Conservation (phyloP, 2,329 filamentous ascomycete genomes). For the Xylaria sp. region DNA sequence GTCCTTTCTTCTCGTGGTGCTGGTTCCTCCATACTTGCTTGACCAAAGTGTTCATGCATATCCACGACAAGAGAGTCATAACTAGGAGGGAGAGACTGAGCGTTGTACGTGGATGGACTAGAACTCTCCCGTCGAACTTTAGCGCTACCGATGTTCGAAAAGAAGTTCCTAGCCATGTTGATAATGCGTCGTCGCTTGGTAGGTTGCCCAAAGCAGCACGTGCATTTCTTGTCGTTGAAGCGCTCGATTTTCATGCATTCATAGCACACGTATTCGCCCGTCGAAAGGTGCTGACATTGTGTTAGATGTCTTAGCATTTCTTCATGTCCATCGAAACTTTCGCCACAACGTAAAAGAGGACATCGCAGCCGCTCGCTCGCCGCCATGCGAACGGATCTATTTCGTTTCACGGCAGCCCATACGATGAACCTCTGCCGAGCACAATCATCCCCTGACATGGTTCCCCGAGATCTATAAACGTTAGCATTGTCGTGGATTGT, state of each 20-base stretch:
- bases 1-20: slow-evolving; percentile 28
- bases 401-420: slow-evolving; percentile 66
- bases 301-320: slow-evolving; percentile 64
- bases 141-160: slow-evolving; percentile 60
- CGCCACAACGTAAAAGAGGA: slow-evolving; percentile 62
- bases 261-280: slow-evolving; percentile 67
- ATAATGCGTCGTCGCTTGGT: slow-evolving; percentile 64
- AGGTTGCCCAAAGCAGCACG: slow-evolving; percentile 60
- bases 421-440: slow-evolving; percentile 65
- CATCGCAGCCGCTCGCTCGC: slow-evolving; percentile 61
- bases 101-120: slow-evolving; percentile 46
- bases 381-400: slow-evolving; percentile 59
- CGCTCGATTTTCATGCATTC: slow-evolving; percentile 63
- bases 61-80: slow-evolving; percentile 57
- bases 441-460: slow-evolving; percentile 59
- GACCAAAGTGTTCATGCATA: slow-evolving; percentile 36
- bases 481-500: slow-evolving; percentile 37
- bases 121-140: slow-evolving; percentile 54
- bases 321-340: slow-evolving; percentile 62
- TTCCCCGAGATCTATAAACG: slow-evolving; percentile 54
- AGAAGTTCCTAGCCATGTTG: slow-evolving; percentile 64
- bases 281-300: slow-evolving; percentile 58
- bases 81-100: slow-evolving; percentile 53
- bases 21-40: slow-evolving; percentile 41
- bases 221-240: slow-evolving; percentile 63